Conservation (phyloP, 163 green algal species). For the Coccomyxa subellipsoidea region DNA sequence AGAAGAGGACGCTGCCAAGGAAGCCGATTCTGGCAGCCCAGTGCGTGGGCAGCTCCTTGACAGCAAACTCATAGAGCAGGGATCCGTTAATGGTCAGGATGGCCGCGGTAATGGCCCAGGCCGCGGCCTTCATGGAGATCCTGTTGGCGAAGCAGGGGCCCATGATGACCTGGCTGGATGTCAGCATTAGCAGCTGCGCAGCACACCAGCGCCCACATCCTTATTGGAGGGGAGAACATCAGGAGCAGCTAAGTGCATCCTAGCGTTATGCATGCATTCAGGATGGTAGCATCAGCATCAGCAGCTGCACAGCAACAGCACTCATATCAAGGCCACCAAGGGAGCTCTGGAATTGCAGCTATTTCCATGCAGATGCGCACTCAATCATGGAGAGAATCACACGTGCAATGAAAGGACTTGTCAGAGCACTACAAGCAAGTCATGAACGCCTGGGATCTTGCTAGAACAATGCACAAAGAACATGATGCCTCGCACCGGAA, state of each 20-base stretch:
- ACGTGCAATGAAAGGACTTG: no score
- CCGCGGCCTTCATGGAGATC: neutral
- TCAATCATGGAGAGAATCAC: no score
- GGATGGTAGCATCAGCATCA: neutral
- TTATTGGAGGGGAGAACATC: no score
- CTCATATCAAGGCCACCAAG: no score
- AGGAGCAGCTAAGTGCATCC: no score
- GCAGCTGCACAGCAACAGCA: neutral
- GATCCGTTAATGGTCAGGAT: conserved; percentile 24
- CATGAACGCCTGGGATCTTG: no score
- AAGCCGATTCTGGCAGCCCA: conserved; percentile 1
- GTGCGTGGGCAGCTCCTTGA: neutral
- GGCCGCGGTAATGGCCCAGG: conserved; percentile 21
- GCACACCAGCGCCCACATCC: no score
- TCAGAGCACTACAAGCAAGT: no score
- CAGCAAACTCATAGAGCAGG: conserved; percentile 19
- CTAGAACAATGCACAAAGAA: neutral
- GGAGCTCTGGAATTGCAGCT: no score
- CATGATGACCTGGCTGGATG: conserved; percentile 47
- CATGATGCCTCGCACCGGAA: conserved; percentile 46
- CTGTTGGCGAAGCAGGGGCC: conserved; percentile 47
- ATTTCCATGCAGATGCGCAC: no score
- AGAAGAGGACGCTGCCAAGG: neutral
- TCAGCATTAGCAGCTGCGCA: conserved; percentile 44
- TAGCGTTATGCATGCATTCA: neutral